Conservation (phyloP, 2,329 filamentous ascomycete genomes). For the Neonectria hederae region DNA sequence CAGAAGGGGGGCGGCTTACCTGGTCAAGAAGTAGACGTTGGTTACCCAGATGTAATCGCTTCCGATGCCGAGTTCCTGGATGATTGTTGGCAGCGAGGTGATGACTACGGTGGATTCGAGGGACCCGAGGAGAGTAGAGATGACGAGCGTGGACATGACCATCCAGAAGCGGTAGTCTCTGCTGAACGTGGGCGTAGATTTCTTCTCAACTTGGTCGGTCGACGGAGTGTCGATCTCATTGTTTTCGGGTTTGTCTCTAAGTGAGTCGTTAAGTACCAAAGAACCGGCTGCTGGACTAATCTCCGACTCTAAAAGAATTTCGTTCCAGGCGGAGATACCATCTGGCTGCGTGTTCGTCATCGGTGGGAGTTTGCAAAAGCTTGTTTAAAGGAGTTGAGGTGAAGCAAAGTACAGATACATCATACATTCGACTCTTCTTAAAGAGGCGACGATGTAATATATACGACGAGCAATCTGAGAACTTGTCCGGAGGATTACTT, state of each 20-base stretch:
- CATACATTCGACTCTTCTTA: background rate
- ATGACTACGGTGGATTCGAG: conserved; percentile 40
- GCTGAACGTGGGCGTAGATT: conserved; percentile 15
- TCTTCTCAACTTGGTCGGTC: background rate
- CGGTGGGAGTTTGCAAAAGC: background rate
- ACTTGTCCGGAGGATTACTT: background rate
- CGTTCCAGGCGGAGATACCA: background rate
- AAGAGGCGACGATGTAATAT: background rate
- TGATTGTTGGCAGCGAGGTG: conserved; percentile 42
- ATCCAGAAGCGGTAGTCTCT: conserved; percentile 41
- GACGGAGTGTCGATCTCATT: background rate
- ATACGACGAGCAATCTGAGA: background rate
- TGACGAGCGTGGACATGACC: conserved; percentile 37
- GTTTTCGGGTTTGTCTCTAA: background rate
- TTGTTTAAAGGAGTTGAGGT: background rate
- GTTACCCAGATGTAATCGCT: conserved; percentile 44
- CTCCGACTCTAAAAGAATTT: background rate
- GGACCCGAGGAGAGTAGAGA: conserved; percentile 34
- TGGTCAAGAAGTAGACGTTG: conserved; percentile 42
- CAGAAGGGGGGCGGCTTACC: conserved; percentile 3
- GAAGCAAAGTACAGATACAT: background rate
- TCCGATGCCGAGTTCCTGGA: conserved; percentile 35
- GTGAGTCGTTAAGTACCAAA: background rate
- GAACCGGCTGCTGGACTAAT: background rate
- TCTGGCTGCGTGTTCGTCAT: background rate